A percentile compares a stretch with the other conserved stretches of the same genome.
phyloP scores from a whole-genome alignment of 225 moss, liverwort and hornwort genomes.

The Pseudoscleropodium purum region DNA sequence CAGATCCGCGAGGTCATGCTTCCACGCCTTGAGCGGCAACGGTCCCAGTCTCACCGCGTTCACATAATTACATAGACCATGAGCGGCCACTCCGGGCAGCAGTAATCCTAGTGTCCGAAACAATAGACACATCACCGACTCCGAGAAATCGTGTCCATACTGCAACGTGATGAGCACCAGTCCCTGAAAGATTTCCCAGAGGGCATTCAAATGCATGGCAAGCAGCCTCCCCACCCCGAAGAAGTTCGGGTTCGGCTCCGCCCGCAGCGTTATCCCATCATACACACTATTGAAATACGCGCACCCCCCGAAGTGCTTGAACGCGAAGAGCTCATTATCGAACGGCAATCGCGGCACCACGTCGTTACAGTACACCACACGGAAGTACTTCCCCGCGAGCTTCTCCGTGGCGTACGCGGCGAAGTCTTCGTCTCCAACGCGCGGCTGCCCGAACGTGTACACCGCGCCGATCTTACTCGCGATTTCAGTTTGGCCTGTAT shows the following conservation, averaged over 20 bases:
- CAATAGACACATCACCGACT: background rate
- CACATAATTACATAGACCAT: conserved; percentile 25
- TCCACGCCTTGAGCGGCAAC: background rate
- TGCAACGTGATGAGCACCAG: background rate
- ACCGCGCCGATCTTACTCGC: conserved; percentile 27
- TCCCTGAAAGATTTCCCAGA: conserved; percentile 29
- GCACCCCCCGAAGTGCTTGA: conserved; percentile 46
- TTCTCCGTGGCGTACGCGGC: background rate
- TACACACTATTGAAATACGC: conserved; percentile 31
- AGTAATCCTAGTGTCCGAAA: conserved; percentile 3
- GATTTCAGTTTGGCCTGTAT: conserved; percentile 17
- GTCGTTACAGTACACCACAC: conserved; percentile 66
- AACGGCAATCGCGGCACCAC: conserved; percentile 11
- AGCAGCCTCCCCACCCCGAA: background rate
- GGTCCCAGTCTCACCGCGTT: conserved; percentile 18
- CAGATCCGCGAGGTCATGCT: background rate
- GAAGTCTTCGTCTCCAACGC: conserved; percentile 30
- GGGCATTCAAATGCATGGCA: conserved; percentile 22
- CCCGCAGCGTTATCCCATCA: conserved; percentile 6
- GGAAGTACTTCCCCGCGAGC: background rate
- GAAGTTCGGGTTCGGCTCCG: conserved; percentile 35
- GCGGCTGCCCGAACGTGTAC: conserved; percentile 61
- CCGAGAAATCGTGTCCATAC: background rate
- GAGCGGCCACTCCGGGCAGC: conserved; percentile 7
- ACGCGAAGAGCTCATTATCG: conserved; percentile 23